Evolutionary conservation across 169 alveolate genomes (phyloP), one percentile per base, ranked within the genome.

Genomic region (Theileria sp.): DNA sequence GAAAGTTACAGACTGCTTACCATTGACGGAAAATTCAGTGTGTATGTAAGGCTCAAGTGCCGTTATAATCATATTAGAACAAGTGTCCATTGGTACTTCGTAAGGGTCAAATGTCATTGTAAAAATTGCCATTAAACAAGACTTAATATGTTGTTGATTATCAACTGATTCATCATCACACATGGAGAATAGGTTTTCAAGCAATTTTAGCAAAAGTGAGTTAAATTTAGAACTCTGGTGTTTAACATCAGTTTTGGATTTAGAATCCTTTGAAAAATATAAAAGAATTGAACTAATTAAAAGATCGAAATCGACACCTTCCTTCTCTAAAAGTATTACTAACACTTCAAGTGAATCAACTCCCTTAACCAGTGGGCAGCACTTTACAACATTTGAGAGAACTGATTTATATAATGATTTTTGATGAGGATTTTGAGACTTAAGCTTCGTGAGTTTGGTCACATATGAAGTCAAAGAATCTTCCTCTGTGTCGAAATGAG

Each of bases 91-190:
- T 70, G 58, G 13, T 7, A 83, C 78, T n/a, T 77, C 86, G 69
- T 68, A 68, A 0, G 61, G 62, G 0, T 19, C 82, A 65, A 23
- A 21, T 28, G 28, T 25, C 77, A 58, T 77, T 58, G 65, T 28
- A 56, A 83, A 83, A 25, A 83, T 58, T 17, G 81, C 64, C 13
- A 77, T 75, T 12, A 83, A 58, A 49, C 86, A 77, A 10, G 85
- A 66, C 70, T 83, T 80, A 32, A 83, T 9, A 21, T 23, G 85
- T 12, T 83, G 79, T 15, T 34, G 32, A 9, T 13, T 4, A 50
- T 49, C 81, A 6, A n/a, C n/a, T 21, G 30, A 6, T 44, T 77
- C 86, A 30, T 74, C 62, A 17, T 83, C 89, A n/a, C 50, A 51
- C 51, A 44, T 13, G 23, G 65, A 36, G 3, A 62, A n/a, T n/a